These are phyloP conservation scores for Phytophthora citricola DNA, from an alignment of 352 stramenopile species.

Conservation along the genomic window DNA sequence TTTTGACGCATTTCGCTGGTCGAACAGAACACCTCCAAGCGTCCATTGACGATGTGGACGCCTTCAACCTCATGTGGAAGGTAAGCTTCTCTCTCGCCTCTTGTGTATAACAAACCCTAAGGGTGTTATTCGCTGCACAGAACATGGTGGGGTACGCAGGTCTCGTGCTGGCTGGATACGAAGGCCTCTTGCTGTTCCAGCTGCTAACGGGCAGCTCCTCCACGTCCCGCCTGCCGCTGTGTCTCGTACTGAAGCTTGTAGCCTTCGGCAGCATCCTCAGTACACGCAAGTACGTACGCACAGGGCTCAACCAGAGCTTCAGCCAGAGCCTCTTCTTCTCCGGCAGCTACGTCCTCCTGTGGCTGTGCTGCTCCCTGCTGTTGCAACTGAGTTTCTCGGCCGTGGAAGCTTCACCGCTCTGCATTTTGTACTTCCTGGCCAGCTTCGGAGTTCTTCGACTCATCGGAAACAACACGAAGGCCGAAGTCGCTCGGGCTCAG, in stretches of 20 bases:
- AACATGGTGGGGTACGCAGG: conserved; percentile 46
- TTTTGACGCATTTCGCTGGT: conserved; percentile 1
- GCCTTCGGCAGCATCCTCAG: conserved; percentile 44
- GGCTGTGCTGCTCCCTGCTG: conserved; percentile 32
- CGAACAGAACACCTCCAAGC: conserved; percentile 50
- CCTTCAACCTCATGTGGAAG: conserved; percentile 62
- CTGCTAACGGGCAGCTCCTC: conserved; percentile 26
- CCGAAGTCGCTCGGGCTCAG: conserved; percentile 51
- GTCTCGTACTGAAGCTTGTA: conserved; percentile 49
- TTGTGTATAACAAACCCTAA: background rate
- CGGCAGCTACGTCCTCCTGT: conserved; percentile 47
- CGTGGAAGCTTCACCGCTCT: conserved; percentile 51
- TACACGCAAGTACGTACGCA: conserved; percentile 48
- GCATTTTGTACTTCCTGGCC: conserved; percentile 47
- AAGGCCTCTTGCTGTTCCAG: conserved; percentile 46
- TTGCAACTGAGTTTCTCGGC: conserved; percentile 42
- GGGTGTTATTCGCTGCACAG: conserved; percentile 15
- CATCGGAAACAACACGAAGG: conserved; percentile 61
- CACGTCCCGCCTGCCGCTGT: conserved; percentile 28
- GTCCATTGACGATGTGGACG: conserved; percentile 48
- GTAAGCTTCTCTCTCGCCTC: conserved; percentile 4
- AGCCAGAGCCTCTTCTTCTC: conserved; percentile 45
- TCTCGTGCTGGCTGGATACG: conserved; percentile 49
- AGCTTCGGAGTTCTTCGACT: conserved; percentile 37
- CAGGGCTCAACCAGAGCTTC: conserved; percentile 23